Conservation (phyloP, 164 flowering plant species). For the Annona squamosa region DNA sequence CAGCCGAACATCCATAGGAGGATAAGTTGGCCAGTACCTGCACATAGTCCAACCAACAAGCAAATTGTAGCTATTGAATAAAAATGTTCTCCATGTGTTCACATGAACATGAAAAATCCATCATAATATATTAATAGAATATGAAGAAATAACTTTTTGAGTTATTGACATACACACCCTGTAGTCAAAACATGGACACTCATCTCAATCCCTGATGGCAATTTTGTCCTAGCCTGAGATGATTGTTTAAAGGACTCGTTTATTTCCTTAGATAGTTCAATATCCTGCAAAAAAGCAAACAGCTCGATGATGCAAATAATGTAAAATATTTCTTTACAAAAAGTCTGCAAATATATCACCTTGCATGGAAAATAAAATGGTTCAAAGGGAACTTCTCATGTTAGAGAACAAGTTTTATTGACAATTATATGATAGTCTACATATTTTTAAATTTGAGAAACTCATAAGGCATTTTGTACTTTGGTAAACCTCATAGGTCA, state of each 20-base stretch:
- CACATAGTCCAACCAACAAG: constrained; percentile 2
- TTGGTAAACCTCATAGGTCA: no score
- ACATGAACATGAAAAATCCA: not conserved
- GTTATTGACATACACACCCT: constrained; percentile 38
- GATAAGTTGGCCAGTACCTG: constrained; percentile 98
- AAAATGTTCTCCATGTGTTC: not conserved
- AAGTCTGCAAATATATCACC: not conserved
- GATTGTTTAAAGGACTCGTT: constrained; percentile 93
- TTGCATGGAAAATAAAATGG: no score
- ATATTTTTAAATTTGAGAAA: no score
- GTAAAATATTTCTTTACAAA: not conserved
- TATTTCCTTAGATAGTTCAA: constrained; percentile 87
- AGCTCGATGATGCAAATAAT: not conserved
- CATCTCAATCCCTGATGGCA: constrained; percentile 92
- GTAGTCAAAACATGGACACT: constrained; percentile 92
- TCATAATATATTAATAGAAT: not conserved
- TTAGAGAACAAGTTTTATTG: no score
- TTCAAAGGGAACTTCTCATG: no score
- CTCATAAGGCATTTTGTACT: no score
- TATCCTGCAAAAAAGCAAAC: constrained; percentile 40
- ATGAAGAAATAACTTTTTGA: no score
- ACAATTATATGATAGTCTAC: no score
- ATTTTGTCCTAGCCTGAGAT: constrained; percentile 86
- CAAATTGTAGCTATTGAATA: not conserved
- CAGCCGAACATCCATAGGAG: constrained; percentile 91